Percentiles rank a stretch among this genome's conserved stretches.
phyloP scores from a whole-genome alignment of 331 rosid genomes.

The Cydonia oblonga region DNA sequence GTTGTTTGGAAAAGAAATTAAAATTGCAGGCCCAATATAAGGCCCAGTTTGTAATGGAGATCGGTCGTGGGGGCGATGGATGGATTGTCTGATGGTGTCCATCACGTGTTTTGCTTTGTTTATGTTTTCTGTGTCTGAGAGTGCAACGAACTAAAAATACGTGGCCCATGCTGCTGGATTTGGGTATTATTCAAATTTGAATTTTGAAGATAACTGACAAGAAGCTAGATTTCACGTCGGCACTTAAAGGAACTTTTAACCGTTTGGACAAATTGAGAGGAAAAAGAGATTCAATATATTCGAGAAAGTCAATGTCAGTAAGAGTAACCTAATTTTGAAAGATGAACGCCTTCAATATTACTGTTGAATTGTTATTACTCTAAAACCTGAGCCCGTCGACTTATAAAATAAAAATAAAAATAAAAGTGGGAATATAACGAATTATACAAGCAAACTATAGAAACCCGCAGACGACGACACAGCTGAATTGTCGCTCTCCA shows the following conservation, averaged over 20 bases:
- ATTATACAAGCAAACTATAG: too few species aligned
- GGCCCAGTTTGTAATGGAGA: neutral
- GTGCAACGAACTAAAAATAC: neutral
- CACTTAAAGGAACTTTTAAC: too few species aligned
- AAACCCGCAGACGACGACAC: neutral
- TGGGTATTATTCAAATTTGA: neutral
- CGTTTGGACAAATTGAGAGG: too few species aligned
- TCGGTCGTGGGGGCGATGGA: neutral
- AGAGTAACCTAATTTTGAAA: too few species aligned
- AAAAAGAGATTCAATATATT: too few species aligned
- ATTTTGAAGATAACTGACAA: neutral
- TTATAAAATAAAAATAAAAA: too few species aligned
- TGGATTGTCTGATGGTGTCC: neutral
- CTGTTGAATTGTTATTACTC: too few species aligned
- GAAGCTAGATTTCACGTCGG: too few species aligned
- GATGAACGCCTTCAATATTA: too few species aligned
- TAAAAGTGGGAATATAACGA: too few species aligned
- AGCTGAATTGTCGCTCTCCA: constrained; percentile 7
- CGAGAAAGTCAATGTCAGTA: too few species aligned
- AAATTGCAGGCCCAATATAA: neutral
- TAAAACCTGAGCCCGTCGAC: too few species aligned
- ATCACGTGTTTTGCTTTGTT: neutral
- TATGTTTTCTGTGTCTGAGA: neutral
- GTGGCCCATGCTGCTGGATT: neutral
- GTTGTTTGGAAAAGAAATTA: neutral